Percentiles rank a stretch among this genome's conserved stretches.
phyloP scores from a whole-genome alignment of 2,329 filamentous ascomycete genomes.

The Talaromyces islandicus region DNA sequence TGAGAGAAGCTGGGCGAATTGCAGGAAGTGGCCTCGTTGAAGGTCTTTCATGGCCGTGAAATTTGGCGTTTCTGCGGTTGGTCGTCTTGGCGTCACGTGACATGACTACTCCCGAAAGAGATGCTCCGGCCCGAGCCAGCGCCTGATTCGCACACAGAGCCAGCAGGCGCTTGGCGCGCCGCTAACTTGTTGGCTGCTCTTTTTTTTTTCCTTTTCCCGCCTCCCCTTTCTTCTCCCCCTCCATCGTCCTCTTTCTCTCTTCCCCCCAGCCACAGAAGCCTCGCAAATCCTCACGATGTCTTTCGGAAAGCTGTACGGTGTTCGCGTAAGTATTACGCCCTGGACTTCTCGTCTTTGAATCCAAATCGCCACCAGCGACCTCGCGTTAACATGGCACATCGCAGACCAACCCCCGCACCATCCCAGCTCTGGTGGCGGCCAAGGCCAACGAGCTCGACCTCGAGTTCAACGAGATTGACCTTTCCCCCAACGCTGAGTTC shows the following conservation, averaged over 20 bases:
- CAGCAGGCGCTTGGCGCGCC: constrained; percentile 10
- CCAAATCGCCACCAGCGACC: background rate
- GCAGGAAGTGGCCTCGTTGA: background rate
- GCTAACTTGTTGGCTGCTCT: constrained; percentile 4
- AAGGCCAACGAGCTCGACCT: constrained; percentile 96
- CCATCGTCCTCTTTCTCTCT: constrained; percentile 15
- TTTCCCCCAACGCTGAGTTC: constrained; percentile 50
- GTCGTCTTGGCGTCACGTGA: constrained; percentile 18
- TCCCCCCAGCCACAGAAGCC: constrained; percentile 12
- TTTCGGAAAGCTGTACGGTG: constrained; percentile 97
- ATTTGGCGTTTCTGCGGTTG: constrained; percentile 4
- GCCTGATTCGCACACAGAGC: constrained; percentile 20
- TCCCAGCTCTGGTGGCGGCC: constrained; percentile 82
- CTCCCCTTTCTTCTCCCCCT: constrained; percentile 8
- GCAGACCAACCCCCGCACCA: constrained; percentile 83
- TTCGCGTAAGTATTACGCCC: constrained; percentile 54
- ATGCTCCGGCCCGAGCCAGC: constrained; percentile 18
- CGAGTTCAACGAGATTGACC: constrained; percentile 65
- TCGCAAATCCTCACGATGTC: constrained; percentile 59
- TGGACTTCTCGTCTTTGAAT: background rate
- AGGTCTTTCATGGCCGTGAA: background rate
- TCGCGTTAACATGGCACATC: constrained; percentile 18
- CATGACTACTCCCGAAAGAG: constrained; percentile 10
- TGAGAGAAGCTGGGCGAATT: background rate
- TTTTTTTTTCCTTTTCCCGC: constrained; percentile 16